Evolutionary conservation across 202 grass and related monocot species (phyloP).

Genomic region (Zoysia matrella): DNA sequence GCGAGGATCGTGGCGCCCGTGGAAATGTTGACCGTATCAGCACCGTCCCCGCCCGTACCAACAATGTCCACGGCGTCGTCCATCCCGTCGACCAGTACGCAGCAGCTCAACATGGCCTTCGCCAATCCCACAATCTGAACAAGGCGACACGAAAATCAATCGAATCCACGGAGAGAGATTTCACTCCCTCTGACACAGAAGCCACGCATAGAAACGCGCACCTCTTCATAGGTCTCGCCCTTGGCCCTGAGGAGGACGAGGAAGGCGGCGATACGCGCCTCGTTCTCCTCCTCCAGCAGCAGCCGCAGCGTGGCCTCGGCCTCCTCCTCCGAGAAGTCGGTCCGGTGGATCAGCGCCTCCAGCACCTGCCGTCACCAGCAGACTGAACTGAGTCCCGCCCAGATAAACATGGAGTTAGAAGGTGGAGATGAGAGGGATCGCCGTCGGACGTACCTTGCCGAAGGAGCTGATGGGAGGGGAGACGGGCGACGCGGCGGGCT

Average conservation of each 20-base stretch:
- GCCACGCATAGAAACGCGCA: neutral
- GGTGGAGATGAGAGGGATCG: neutral
- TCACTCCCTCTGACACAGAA: neutral
- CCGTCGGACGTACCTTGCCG: slow-evolving; percentile 39
- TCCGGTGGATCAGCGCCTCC: slow-evolving; percentile 68
- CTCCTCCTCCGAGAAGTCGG: slow-evolving; percentile 83
- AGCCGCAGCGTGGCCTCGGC: slow-evolving; percentile 77
- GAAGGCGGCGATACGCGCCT: slow-evolving; percentile 91
- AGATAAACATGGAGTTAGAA: neutral
- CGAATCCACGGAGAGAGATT: neutral
- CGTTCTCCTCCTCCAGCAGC: slow-evolving; percentile 65
- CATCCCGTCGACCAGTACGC: slow-evolving; percentile 64
- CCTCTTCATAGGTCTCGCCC: slow-evolving; percentile 95
- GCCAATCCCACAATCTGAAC: slow-evolving; percentile 86
- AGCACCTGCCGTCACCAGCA: slow-evolving; percentile 55
- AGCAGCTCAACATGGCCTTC: slow-evolving; percentile 78
- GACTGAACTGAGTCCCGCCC: neutral
- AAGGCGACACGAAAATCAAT: neutral
- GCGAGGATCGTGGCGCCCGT: slow-evolving; percentile 41
- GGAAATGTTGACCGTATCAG: slow-evolving; percentile 96
- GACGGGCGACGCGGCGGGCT: slow-evolving; percentile 2
- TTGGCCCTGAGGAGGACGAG: slow-evolving; percentile 93
- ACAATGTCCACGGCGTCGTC: slow-evolving; percentile 82
- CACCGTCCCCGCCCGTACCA: slow-evolving; percentile 89
- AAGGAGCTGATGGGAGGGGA: slow-evolving; percentile 40